Evolutionary conservation across 805 yeast genomes (phyloP).

Genomic region (Kuraishia cidri): DNA sequence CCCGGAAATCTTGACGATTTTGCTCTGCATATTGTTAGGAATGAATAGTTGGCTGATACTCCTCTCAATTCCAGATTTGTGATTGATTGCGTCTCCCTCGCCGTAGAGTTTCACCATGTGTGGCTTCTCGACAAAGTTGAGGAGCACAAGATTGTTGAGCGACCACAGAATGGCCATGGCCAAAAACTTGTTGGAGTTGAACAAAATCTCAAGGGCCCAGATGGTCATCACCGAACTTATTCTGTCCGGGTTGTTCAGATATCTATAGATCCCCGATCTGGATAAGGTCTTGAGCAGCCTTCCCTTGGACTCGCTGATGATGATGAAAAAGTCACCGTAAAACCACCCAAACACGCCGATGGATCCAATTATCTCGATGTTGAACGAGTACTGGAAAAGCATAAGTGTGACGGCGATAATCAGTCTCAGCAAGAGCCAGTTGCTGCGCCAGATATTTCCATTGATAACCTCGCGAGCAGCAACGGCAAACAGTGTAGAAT

Average conservation of each 20-base stretch:
- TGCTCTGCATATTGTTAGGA: conserved; percentile 9
- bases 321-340: conserved; percentile 74
- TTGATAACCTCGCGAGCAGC: conserved; percentile 6
- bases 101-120: conserved; percentile 77
- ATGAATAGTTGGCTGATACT: conserved; percentile 17
- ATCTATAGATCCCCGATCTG: conserved; percentile 74
- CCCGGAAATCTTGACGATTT: conserved; percentile 14
- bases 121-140: conserved; percentile 66
- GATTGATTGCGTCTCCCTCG: conserved; percentile 44
- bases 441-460: conserved; percentile 14
- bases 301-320: conserved; percentile 29
- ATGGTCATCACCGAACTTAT: conserved; percentile 70
- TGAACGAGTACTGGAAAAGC: conserved; percentile 59
- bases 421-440: conserved; percentile 40
- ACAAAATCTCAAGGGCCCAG: conserved; percentile 61
- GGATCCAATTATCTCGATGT: conserved; percentile 55
- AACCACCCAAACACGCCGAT: conserved; percentile 88
- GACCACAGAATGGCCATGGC: conserved; percentile 60
- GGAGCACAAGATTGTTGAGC: conserved; percentile 51
- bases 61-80: conserved; percentile 35
- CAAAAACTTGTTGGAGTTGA: conserved; percentile 39
- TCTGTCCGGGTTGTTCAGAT: conserved; percentile 77
- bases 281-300: conserved; percentile 28
- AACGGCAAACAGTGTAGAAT: conserved; percentile 7
- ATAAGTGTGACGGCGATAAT: conserved; percentile 51